Evolutionary conservation across 1,139 yeast genomes (phyloP).

Genomic region (Geotrichum klebahnii): DNA sequence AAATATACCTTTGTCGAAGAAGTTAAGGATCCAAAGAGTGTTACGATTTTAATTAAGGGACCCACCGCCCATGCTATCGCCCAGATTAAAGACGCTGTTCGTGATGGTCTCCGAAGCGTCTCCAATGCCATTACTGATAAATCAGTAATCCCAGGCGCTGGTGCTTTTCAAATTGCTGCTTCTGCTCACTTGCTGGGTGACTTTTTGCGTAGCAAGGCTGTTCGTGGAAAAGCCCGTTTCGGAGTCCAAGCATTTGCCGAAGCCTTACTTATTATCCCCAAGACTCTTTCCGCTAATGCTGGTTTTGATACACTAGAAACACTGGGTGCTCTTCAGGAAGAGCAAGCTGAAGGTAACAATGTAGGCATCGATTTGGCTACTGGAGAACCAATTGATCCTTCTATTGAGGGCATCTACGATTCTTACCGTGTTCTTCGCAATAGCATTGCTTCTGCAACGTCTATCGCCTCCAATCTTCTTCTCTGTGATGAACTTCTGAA

Average conservation of each 20-base stretch:
- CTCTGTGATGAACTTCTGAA: slow-evolving; percentile 93
- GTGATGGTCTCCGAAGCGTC: slow-evolving; percentile 95
- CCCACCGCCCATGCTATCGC: slow-evolving; percentile 83
- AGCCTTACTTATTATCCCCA: slow-evolving; percentile 84
- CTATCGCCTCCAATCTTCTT: slow-evolving; percentile 86
- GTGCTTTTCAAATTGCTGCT: slow-evolving; percentile 87
- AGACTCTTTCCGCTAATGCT: slow-evolving; percentile 86
- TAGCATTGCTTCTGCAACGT: slow-evolving; percentile 87
- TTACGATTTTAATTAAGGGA: slow-evolving; percentile 88
- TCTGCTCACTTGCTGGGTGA: slow-evolving; percentile 54
- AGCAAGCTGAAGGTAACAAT: slow-evolving; percentile 69
- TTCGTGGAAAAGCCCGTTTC: slow-evolving; percentile 82
- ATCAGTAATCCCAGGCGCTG: slow-evolving; percentile 91
- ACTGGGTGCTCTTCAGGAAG: slow-evolving; percentile 85
- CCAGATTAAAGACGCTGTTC: slow-evolving; percentile 93
- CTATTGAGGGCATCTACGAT: slow-evolving; percentile 94
- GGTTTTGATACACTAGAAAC: slow-evolving; percentile 93
- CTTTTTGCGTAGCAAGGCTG: slow-evolving; percentile 47
- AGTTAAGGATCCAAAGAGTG: slow-evolving; percentile 84
- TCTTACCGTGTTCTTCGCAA: slow-evolving; percentile 89
- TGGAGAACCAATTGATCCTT: slow-evolving; percentile 96
- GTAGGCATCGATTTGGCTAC: slow-evolving; percentile 88
- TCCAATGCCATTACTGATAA: slow-evolving; percentile 85
- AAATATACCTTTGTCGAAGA: slow-evolving; percentile 95
- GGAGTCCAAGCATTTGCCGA: slow-evolving; percentile 94